Evolutionary conservation across 495 filamentous ascomycete genomes (phyloP).

Genomic region (Aspergillus ostianus): DNA sequence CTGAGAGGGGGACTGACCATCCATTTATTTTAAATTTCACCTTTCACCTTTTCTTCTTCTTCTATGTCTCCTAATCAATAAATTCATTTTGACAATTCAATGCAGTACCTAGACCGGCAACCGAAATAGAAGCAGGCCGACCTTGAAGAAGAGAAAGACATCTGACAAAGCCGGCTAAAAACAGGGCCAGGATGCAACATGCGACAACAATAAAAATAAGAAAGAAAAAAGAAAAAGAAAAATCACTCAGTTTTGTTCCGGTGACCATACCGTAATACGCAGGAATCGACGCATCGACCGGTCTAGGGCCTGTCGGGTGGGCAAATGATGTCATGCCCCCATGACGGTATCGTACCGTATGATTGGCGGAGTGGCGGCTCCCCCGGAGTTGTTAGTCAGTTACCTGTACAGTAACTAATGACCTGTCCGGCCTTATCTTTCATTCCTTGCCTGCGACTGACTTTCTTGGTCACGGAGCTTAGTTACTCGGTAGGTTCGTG

Average conservation of each 20-base stretch:
- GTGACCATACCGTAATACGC: slow-evolving; percentile 21
- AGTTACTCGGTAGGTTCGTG: no score
- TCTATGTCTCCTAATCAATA: no score
- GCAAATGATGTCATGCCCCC: slow-evolving; percentile 26
- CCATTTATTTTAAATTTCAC: not conserved
- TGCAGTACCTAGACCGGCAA: no score
- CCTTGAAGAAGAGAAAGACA: no score
- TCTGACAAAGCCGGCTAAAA: no score
- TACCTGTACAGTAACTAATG: no score
- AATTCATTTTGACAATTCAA: no score
- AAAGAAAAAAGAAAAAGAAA: slow-evolving; percentile 9
- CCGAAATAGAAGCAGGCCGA: no score
- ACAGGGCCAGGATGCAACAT: no score
- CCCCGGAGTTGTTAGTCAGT: slow-evolving; percentile 3
- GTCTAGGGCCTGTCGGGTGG: slow-evolving; percentile 30
- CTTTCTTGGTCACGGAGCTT: not conserved
- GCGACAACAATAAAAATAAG: not conserved
- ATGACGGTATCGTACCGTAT: slow-evolving; percentile 11
- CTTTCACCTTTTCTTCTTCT: no score
- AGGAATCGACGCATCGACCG: slow-evolving; percentile 27
- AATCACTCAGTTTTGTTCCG: slow-evolving; percentile 13
- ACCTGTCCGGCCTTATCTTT: no score
- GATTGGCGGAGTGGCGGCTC: slow-evolving; percentile 5
- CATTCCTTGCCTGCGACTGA: not conserved
- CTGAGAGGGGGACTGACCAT: not conserved